Percentiles rank a stretch among this genome's conserved stretches.
Evolutionary conservation across 1,284 basidiomycete genomes (phyloP).

Genomic region (Peniophora sp.): DNA sequence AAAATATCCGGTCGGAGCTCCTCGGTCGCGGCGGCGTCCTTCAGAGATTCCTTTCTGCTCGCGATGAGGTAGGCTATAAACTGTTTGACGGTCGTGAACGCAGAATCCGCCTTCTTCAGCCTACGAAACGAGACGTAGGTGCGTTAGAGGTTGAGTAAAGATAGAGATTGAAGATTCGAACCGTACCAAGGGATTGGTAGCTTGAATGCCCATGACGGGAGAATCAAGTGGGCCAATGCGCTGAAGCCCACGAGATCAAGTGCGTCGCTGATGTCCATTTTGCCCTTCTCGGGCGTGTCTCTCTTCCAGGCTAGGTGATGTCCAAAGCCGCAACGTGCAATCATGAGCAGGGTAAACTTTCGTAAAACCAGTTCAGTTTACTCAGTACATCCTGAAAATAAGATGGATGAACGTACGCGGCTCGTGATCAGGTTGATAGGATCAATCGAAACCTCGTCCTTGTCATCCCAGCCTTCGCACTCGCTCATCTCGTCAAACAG

Average conservation of each 20-base stretch:
- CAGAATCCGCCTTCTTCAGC: conserved; percentile 17
- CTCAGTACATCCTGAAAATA: too few species aligned
- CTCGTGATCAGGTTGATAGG: conserved; percentile 32
- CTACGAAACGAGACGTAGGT: conserved; percentile 5
- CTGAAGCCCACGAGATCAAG: conserved; percentile 33
- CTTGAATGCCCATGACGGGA: conserved; percentile 34
- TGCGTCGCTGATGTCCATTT: conserved; percentile 34
- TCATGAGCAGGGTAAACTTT: conserved; percentile 39
- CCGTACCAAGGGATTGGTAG: conserved; percentile 35
- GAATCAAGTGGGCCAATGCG: conserved; percentile 19
- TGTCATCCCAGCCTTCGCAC: conserved; percentile 12
- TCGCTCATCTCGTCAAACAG: conserved; percentile 9
- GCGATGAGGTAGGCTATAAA: conserved; percentile 35
- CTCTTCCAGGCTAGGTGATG: conserved; percentile 37
- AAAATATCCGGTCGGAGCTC: conserved; percentile 30
- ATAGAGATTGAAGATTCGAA: too few species aligned
- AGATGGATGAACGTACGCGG: conserved; percentile 25
- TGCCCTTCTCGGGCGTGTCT: conserved; percentile 18
- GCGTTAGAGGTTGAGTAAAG: not conserved
- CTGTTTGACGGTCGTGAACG: conserved; percentile 19
- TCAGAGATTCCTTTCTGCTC: conserved; percentile 21
- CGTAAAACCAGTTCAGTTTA: too few species aligned
- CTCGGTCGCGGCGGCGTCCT: conserved; percentile 18
- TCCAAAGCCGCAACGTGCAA: conserved; percentile 45
- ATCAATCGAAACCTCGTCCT: conserved; percentile 27